Percentiles rank a stretch among this genome's conserved stretches.
Conservation (phyloP, 139 green algal species). For the Penium margaritaceum region DNA sequence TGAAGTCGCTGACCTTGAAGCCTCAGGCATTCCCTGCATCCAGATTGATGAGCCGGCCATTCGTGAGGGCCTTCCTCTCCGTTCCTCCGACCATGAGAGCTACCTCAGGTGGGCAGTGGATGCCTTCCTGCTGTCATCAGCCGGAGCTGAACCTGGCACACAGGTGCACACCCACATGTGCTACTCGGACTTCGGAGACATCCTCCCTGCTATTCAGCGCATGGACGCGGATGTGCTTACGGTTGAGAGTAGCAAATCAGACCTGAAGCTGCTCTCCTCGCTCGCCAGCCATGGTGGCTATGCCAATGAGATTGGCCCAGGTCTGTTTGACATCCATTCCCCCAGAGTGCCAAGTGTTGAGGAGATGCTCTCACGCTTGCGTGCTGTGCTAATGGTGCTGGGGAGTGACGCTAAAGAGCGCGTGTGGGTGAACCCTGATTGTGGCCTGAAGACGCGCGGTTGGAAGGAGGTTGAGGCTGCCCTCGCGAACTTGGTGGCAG, state of each 20-base stretch:
- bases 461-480: slow-evolving; percentile 60
- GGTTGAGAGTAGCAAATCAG: slow-evolving; percentile 80
- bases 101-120: slow-evolving; percentile 83
- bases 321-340: slow-evolving; percentile 85
- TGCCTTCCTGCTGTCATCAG: slow-evolving; percentile 57
- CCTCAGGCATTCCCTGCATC: slow-evolving; percentile 58
- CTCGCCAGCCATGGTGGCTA: slow-evolving; percentile 58
- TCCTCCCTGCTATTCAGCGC: slow-evolving; percentile 65
- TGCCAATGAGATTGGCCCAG: slow-evolving; percentile 66
- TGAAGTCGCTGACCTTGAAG: slow-evolving; percentile 76
- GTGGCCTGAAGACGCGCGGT: slow-evolving; percentile 78
- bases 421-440: slow-evolving; percentile 58
- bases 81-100: slow-evolving; percentile 53
- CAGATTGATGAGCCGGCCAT: slow-evolving; percentile 85
- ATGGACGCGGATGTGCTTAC: slow-evolving; percentile 81
- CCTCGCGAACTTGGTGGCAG: slow-evolving; percentile 65
- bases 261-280: slow-evolving; percentile 72
- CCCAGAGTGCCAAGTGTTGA: slow-evolving; percentile 64
- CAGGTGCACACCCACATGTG: slow-evolving; percentile 84
- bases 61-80: slow-evolving; percentile 82
- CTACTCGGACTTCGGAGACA: slow-evolving; percentile 81
- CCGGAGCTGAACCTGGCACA: background rate
- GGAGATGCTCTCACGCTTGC: slow-evolving; percentile 50
- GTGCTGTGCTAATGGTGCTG: no score
- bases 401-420: no score